Base-by-base conservation (phyloP, 176 grass and related monocot genomes). In the Ensete glaucum region DNA sequence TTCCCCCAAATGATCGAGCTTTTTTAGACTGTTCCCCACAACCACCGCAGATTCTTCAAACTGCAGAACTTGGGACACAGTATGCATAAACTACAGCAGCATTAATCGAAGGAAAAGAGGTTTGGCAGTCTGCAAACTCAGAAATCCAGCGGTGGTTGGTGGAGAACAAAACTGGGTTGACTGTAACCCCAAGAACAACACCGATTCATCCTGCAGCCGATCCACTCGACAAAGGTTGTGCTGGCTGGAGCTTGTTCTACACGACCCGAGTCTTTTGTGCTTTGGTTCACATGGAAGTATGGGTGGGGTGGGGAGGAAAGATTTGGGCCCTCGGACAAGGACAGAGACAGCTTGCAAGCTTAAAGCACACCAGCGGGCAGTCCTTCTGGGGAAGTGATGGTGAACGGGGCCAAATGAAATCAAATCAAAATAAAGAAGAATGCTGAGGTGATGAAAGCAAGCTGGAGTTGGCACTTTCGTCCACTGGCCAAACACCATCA, bases 1-100 rank as follows among this genome's bases (percentile, higher is more conserved):
- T 70, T 50, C 67, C 64, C 64, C 67, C 43, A 50, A 51, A 70
- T 70, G 16, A 70, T 70, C 50, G 50, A 20, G 67, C 43, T 9
- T 27, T 27, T 9, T 27, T 27, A 26, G 34, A 43, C 63, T 29
- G 9, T 65, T 65, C 22, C 34, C 43, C 34, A 21, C 67, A 49
- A 70, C 67, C 34, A 50, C 48, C 11, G 43, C 67, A 4, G 1
- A 70, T 25, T 67, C 24, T 67, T 67, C 64, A 67, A 70, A 49
- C 19, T 20, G 13, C 29, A 49, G 13, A 43, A 6, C 34, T 43
- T 43, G 34, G 34, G 34, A 43, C 34, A 43, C 34, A 6, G 6
- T 43, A 5, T 43, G 34, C 34, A 25, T 25, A 25, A 25, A 25
- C 24, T 25, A 25, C 24, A 25, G 24, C 24, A 25, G 24, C 24